Evolutionary conservation across 208 protist species (phyloP).

Genomic region (Herpetomonas muscarum): DNA sequence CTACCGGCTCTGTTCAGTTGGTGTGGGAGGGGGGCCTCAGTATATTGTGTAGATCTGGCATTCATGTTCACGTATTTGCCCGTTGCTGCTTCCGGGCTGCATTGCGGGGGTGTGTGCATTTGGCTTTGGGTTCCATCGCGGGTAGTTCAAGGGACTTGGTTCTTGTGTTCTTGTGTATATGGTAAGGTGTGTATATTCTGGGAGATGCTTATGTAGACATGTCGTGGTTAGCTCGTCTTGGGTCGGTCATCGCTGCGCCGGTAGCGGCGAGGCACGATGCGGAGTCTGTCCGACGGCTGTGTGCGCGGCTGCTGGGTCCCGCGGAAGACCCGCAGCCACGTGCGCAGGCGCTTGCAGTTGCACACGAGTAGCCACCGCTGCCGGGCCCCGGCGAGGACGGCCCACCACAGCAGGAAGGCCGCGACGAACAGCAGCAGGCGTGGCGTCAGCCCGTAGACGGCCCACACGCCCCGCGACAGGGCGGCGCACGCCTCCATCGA

Average conservation of each 20-base stretch:
- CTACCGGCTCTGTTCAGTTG: too few species aligned
- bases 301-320: neutral
- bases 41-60: too few species aligned
- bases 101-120: too few species aligned
- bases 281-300: neutral
- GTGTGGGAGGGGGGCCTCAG: too few species aligned
- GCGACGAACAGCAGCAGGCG: conserved; percentile 7
- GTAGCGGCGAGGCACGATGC: conserved; percentile 6
- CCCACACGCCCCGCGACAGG: conserved; percentile 8
- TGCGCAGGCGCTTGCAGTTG: neutral
- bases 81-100: too few species aligned
- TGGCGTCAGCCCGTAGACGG: neutral
- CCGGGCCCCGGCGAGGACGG: neutral
- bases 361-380: neutral
- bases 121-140: too few species aligned
- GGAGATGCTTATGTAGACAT: neutral
- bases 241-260: too few species aligned
- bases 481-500: conserved; percentile 27
- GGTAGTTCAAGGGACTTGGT: too few species aligned
- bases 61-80: too few species aligned
- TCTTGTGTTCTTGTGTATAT: too few species aligned
- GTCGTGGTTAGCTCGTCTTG: neutral
- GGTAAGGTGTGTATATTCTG: neutral
- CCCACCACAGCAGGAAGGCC: conserved; percentile 7
- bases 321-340: neutral